These are phyloP conservation scores for Leishmania guyanensis DNA, from an alignment of 208 protist species.

Conservation along the genomic window DNA sequence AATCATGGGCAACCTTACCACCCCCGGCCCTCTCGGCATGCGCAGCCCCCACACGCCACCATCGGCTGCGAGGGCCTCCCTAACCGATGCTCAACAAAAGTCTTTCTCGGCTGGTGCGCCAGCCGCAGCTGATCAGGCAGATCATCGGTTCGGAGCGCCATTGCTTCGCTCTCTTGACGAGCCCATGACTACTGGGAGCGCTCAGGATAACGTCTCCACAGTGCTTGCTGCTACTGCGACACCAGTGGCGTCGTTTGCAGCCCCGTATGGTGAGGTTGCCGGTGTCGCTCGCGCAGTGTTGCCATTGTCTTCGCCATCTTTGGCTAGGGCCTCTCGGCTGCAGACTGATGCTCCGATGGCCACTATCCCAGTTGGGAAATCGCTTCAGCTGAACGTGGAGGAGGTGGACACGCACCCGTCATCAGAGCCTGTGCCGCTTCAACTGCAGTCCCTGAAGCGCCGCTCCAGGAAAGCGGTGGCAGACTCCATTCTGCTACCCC, in stretches of 20 bases:
- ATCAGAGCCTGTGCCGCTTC: slow-evolving; percentile 61
- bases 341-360: slow-evolving; percentile 25
- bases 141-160: not conserved
- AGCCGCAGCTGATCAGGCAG: not conserved
- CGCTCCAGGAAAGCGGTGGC: slow-evolving; percentile 59
- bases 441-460: slow-evolving; percentile 68
- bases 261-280: slow-evolving; percentile 23
- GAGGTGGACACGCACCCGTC: slow-evolving; percentile 55
- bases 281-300: slow-evolving; percentile 19
- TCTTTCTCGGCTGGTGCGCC: not conserved
- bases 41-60: slow-evolving; percentile 36
- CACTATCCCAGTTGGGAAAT: slow-evolving; percentile 75
- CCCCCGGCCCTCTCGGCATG: slow-evolving; percentile 58
- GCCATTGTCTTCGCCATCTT: slow-evolving; percentile 6
- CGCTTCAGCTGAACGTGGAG: slow-evolving; percentile 77
- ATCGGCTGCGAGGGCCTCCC: slow-evolving; percentile 7
- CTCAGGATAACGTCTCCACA: not conserved
- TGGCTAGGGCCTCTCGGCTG: not conserved
- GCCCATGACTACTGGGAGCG: not conserved
- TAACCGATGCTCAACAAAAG: slow-evolving; percentile 8
- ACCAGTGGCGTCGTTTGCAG: not conserved
- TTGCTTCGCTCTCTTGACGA: not conserved
- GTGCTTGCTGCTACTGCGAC: not conserved
- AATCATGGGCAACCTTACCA: slow-evolving; percentile 50
- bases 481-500: slow-evolving; percentile 79